phyloP scores from a whole-genome alignment of 768 basidiomycete species.

The Phlegmacium glaucopus region DNA sequence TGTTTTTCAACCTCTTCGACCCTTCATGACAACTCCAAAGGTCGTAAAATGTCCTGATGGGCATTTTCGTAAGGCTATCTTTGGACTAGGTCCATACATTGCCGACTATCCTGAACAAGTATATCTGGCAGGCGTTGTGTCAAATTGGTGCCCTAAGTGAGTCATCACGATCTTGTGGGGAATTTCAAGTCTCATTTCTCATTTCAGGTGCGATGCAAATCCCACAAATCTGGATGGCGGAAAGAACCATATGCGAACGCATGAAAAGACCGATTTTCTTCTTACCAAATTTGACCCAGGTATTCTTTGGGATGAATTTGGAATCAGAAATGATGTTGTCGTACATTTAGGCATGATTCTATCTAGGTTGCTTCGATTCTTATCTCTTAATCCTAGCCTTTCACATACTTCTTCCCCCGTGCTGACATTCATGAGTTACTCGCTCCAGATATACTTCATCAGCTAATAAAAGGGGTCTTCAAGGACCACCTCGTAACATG shows the following conservation, averaged over 20 bases:
- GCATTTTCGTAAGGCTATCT: background rate
- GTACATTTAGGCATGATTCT: background rate
- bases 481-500: conserved; percentile 39
- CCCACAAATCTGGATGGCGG: conserved; percentile 10
- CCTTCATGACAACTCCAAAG: background rate
- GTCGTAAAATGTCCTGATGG: background rate
- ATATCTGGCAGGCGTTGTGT: conserved; percentile 9
- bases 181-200: conserved; percentile 1
- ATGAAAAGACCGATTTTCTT: conserved; percentile 17
- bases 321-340: background rate
- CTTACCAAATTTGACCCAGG: conserved; percentile 7
- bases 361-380: background rate
- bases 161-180: no score
- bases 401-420: conserved; percentile 25
- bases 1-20: background rate
- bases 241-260: conserved; percentile 8
- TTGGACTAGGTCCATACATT: conserved; percentile 14
- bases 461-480: conserved; percentile 38
- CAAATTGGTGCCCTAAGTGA: conserved; percentile 27
- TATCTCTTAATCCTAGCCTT: conserved; percentile 22
- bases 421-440: conserved; percentile 32
- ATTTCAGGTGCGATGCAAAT: conserved; percentile 7
- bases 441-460: conserved; percentile 31
- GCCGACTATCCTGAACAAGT: background rate
- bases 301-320: background rate